These are phyloP conservation scores for Hsuehochloa calcarea DNA, from an alignment of 176 grass and related monocot species.

Conservation along the genomic window DNA sequence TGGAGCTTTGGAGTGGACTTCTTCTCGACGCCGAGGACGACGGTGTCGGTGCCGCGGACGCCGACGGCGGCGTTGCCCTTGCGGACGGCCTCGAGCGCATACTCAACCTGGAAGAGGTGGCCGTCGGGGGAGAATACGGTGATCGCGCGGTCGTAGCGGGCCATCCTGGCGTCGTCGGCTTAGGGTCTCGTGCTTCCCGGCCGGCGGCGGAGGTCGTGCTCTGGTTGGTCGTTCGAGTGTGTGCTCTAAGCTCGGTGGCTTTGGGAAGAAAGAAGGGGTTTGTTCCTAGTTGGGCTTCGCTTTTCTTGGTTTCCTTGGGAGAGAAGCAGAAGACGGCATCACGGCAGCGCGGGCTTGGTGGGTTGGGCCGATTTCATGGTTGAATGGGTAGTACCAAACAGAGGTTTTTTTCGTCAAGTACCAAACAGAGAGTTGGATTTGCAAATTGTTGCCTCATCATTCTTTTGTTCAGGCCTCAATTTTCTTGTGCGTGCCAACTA, in stretches of 20 bases:
- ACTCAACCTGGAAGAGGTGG: constrained; percentile 99
- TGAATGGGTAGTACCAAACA: too few relatives aligned
- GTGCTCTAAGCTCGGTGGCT: not conserved
- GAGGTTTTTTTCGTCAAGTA: too few relatives aligned
- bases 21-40: constrained; percentile 99
- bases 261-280: not conserved
- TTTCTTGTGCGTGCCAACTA: too few relatives aligned
- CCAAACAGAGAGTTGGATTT: too few relatives aligned
- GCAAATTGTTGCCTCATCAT: too few relatives aligned
- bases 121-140: constrained; percentile 99
- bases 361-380: not conserved
- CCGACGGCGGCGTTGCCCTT: constrained; percentile 99
- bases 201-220: constrained; percentile 22
- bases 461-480: too few relatives aligned
- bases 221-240: not conserved
- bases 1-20: constrained; percentile 99
- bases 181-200: constrained; percentile 44
- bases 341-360: not conserved
- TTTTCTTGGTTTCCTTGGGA: not conserved
- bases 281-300: constrained; percentile 21
- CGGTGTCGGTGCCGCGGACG: constrained; percentile 86
- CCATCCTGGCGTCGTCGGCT: constrained; percentile 51
- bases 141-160: constrained; percentile 98
- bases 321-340: constrained; percentile 16
- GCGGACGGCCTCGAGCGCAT: constrained; percentile 97